Evolutionary conservation across 2,329 filamentous ascomycete species (phyloP), one percentile per base, ranked within the genome.

Genomic region (Scytalidium lignicola): DNA sequence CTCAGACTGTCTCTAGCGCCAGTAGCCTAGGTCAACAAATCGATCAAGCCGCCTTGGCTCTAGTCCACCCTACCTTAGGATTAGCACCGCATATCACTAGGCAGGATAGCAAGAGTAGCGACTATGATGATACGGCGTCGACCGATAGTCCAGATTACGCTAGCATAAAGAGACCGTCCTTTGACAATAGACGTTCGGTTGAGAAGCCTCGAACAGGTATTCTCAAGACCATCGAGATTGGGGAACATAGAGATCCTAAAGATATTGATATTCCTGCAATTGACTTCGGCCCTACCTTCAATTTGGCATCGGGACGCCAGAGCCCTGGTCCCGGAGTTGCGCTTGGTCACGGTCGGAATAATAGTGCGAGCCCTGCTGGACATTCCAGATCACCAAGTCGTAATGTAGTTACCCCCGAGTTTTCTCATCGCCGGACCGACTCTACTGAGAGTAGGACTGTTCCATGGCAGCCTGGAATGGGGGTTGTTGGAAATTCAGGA

Each of bases 221-320:
- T 6, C 73, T 92, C 63, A 90, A 86, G 64, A 90, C 86, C 1
- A 83, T 91, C 10, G 90, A 89, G 8, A 54, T 56, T 28, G 20
- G 49, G 17, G 55, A 59, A 45, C 22, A 41, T 7, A 26, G 17
- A 2, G 23, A 49, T 28, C 23, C 23, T 10, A 26, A 26, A 6
- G 23, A 26, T 10, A 10, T 26, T 26, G 23, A 37, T 37, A 44
- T 26, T 28, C 48, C 42, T n/a, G 46, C 49, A 3, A 80, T 96
- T 54, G 85, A 96, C 65, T 96, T 96, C 68, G 92, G 92, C 0
- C 89, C 85, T 5, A 96, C 91, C 0, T 71, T 88, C 58, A 85
- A 86, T 51, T 85, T 90, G 50, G 69, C 48, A 2, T 20, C 44
- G 23, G 50, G 42, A n/a, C 43, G 28, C 17, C 19, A 18, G 18